A percentile compares a stretch with the other conserved stretches of the same genome.
Evolutionary conservation across 1,284 basidiomycete genomes (phyloP).

Genomic region (Ceratobasidium sp.): DNA sequence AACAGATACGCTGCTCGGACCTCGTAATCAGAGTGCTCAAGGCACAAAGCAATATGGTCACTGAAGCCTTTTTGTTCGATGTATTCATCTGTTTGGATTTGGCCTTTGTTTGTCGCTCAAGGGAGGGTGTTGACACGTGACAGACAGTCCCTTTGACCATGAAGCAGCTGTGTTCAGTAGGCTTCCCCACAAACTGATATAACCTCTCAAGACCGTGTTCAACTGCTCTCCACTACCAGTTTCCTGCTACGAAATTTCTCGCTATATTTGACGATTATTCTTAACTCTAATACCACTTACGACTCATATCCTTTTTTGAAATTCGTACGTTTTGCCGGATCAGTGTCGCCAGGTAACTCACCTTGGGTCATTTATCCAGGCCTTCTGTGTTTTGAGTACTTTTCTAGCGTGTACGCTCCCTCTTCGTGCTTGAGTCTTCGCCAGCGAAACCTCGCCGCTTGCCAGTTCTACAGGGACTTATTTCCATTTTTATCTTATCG

Average conservation of each 20-base stretch:
- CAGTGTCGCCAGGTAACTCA: constrained; percentile 26
- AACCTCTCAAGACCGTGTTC: constrained; percentile 9
- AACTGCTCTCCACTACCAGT: background rate
- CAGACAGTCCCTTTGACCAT: constrained; percentile 32
- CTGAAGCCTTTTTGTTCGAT: too few relatives aligned
- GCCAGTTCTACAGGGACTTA: background rate
- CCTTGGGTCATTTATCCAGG: background rate
- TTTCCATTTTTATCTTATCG: constrained; percentile 19
- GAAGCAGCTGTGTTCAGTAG: constrained; percentile 3
- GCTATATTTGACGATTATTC: background rate
- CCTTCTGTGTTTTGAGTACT: background rate
- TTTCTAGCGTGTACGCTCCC: background rate
- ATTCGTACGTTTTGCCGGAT: constrained; percentile 18
- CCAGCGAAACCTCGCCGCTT: too few relatives aligned
- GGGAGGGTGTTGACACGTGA: constrained; percentile 22
- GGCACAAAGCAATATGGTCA: too few relatives aligned
- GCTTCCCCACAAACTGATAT: constrained; percentile 10
- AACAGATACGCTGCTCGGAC: too few relatives aligned
- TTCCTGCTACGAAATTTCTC: background rate
- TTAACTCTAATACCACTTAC: constrained; percentile 16
- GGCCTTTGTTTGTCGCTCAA: constrained; percentile 5
- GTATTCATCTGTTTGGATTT: constrained; percentile 8
- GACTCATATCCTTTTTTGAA: constrained; percentile 8
- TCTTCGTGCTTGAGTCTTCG: too few relatives aligned
- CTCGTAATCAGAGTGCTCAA: too few relatives aligned